Evolutionary conservation across 2,329 filamentous ascomycete species (phyloP), one percentile per base, ranked within the genome.

Genomic region (Colletotrichum incanum): DNA sequence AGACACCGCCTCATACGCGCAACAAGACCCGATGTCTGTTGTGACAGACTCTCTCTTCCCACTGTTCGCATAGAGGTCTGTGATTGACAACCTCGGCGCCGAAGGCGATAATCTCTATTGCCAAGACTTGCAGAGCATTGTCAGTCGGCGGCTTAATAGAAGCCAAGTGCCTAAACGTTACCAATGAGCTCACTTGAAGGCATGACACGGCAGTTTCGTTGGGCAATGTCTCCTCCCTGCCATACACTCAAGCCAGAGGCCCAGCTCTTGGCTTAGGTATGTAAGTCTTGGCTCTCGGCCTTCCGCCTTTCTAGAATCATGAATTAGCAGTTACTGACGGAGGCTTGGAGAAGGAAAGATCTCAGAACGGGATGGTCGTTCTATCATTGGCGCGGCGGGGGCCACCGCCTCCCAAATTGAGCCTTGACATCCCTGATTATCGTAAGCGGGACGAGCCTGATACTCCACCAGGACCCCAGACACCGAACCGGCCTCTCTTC

Each of bases 401-500:
- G 14, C 34, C 37, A 9, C 26, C 52, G 12, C 54, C 54, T 5
- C 45, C 54, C 2, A 60, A 28, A 11, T 39, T 70, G 16, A 39
- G 58, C 43, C 45, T 70, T 20, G 67, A 55, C 12, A 18, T 54
- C 5, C 62, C 45, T 28, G 43, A 16, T 11, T 16, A 54, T 5
- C 20, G 28, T 20, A 9, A 41, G 1, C 20, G 28, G 41, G 47
- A 52, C 20, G 54, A n/a, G 5, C 62, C 62, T 4, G 45, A 47
- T 7, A 61, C 62, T 34, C 6, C 62, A 20, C 34, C 62, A 14
- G 55, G 55, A 18, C 54, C 54, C 14, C 28, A 41, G 5, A 70
- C 47, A 8, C 67, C 67, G 20, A 39, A 66, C 23, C 18, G 67
- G 9, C 55, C 55, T 2, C 45, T 66, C 16, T 23, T 65, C 26